These are phyloP conservation scores for Limnanthes douglasii DNA, from an alignment of 345 rosid genomes.

Conservation along the genomic window DNA sequence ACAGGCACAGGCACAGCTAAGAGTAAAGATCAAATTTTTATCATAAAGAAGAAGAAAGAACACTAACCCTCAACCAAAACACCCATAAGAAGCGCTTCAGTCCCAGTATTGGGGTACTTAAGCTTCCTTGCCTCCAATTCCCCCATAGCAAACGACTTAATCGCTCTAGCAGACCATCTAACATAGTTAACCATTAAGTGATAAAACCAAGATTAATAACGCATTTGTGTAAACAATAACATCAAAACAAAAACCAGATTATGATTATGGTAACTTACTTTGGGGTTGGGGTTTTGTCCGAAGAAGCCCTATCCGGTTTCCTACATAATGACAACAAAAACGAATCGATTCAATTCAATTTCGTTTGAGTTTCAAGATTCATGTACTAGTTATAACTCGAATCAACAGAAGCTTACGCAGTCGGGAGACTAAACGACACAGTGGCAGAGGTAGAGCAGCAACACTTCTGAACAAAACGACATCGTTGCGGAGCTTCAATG, in stretches of 20 bases:
- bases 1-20: neutral
- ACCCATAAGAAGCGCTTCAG: constrained; percentile 84
- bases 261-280: constrained; percentile 29
- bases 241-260: neutral
- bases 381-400: neutral
- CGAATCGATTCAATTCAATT: neutral
- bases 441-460: constrained; percentile 23
- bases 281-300: constrained; percentile 46
- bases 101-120: constrained; percentile 68
- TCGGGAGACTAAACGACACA: constrained; percentile 53
- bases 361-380: constrained; percentile 11
- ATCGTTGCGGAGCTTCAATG: constrained; percentile 13
- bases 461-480: constrained; percentile 13
- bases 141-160: constrained; percentile 68
- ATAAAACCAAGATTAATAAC: constrained; percentile 1
- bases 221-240: neutral
- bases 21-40: neutral
- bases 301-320: constrained; percentile 26
- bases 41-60: neutral
- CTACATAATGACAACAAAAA: constrained; percentile 23
- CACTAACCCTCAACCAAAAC: constrained; percentile 78
- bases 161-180: constrained; percentile 93
- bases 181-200: constrained; percentile 1
- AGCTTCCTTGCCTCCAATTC: constrained; percentile 88
- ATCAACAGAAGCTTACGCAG: constrained; percentile 21